Conservation (phyloP, 305 asterid genomes). For the Fraxinus albicans region DNA sequence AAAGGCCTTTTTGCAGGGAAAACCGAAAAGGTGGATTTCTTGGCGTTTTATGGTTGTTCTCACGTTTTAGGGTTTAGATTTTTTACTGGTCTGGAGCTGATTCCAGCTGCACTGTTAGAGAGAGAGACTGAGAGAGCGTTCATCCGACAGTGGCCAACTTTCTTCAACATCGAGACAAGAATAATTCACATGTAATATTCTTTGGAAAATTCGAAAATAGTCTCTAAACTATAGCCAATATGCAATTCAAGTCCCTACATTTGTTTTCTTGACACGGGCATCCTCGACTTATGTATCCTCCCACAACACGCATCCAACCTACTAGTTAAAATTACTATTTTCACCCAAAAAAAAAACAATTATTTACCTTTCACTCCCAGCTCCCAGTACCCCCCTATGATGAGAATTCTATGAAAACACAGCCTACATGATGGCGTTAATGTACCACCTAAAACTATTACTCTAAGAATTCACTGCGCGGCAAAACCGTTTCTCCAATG, state of each 20-base stretch:
- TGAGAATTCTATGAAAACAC: too few relatives aligned
- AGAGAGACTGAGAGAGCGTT: neutral
- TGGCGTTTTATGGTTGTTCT: conserved; percentile 2
- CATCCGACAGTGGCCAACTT: neutral
- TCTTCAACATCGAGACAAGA: neutral
- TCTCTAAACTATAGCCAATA: neutral
- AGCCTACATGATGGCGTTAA: too few relatives aligned
- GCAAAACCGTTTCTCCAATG: too few relatives aligned
- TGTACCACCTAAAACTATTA: too few relatives aligned
- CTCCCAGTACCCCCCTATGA: too few relatives aligned
- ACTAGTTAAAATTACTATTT: conserved; percentile 2
- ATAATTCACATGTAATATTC: neutral
- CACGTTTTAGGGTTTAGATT: conserved; percentile 14
- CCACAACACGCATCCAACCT: neutral
- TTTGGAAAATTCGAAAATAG: neutral
- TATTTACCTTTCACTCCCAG: conserved; percentile 21
- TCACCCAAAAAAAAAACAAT: conserved; percentile 7
- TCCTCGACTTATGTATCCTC: neutral
- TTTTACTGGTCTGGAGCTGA: neutral
- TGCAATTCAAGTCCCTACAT: neutral
- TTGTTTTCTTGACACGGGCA: neutral
- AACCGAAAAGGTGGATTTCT: neutral
- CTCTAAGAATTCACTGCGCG: too few relatives aligned
- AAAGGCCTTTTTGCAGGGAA: neutral
- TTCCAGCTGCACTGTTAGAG: conserved; percentile 15